These are phyloP conservation scores for Penicillium sp. DNA, from an alignment of 2,329 filamentous ascomycete genomes.

Conservation along the genomic window DNA sequence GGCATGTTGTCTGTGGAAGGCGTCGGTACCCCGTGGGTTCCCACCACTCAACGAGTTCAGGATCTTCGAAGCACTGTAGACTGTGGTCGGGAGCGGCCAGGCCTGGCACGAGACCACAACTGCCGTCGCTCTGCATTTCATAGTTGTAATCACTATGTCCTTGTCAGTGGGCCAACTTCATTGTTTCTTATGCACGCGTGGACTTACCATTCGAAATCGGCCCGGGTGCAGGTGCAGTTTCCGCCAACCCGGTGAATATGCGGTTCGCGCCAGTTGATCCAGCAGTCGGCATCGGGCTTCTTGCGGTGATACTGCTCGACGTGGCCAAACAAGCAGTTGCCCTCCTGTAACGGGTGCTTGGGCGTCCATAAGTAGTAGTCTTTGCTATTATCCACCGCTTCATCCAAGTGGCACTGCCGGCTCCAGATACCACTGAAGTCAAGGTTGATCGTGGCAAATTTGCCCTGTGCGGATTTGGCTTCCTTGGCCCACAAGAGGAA, in stretches of 20 bases:
- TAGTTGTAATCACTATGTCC: constrained; percentile 80
- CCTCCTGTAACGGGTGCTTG: constrained; percentile 71
- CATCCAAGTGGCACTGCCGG: constrained; percentile 65
- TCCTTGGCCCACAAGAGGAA: constrained; percentile 83
- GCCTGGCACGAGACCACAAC: constrained; percentile 74
- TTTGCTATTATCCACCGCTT: constrained; percentile 56
- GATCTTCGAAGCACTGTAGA: constrained; percentile 59
- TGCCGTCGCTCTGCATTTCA: constrained; percentile 71
- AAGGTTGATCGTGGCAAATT: constrained; percentile 72
- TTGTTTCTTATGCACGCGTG: not conserved
- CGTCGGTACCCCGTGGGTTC: constrained; percentile 83
- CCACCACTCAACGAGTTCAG: constrained; percentile 72
- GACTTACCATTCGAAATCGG: constrained; percentile 88
- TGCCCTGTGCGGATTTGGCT: constrained; percentile 43
- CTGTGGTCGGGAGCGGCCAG: constrained; percentile 62
- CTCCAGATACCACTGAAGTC: constrained; percentile 83
- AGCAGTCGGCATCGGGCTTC: constrained; percentile 73
- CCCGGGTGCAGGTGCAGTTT: constrained; percentile 79
- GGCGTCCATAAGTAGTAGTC: constrained; percentile 88
- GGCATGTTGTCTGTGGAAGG: constrained; percentile 84
- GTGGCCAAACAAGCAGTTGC: constrained; percentile 91
- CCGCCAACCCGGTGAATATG: constrained; percentile 66
- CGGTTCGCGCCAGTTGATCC: constrained; percentile 70
- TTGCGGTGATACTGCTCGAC: constrained; percentile 87
- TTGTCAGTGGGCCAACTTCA: constrained; percentile 13